Conservation (phyloP, 225 moss, liverwort and hornwort species). For the Lunularia cruciata region DNA sequence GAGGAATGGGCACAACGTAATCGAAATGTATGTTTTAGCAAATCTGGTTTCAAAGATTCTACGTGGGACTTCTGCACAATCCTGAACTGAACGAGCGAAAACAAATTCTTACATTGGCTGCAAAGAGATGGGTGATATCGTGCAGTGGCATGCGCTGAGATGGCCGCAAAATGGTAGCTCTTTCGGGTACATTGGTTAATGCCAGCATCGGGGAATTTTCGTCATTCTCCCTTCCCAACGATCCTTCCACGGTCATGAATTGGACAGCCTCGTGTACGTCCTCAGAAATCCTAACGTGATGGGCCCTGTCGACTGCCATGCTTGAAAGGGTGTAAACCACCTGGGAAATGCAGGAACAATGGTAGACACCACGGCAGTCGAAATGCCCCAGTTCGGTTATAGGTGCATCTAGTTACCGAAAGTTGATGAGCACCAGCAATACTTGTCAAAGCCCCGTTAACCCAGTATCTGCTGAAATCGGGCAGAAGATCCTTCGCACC, state of each 20-base stretch:
- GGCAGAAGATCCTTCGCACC: not conserved
- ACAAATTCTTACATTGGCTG: constrained; percentile 11
- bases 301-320: not conserved
- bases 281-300: not conserved
- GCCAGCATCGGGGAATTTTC: constrained; percentile 5
- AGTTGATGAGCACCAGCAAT: not conserved
- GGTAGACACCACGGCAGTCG: no score
- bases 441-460: not conserved
- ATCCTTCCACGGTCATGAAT: not conserved
- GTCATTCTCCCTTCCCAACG: not conserved
- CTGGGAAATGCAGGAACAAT: no score
- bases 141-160: constrained; percentile 2
- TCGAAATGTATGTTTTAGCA: no score
- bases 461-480: not conserved
- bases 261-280: not conserved
- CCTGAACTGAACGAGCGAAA: not conserved
- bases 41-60: not conserved
- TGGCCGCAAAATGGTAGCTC: not conserved
- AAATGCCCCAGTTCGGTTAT: not conserved
- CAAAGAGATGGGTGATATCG: constrained; percentile 12
- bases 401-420: not conserved
- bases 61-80: no score
- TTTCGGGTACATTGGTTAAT: not conserved
- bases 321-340: not conserved
- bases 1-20: no score